phyloP scores from a whole-genome alignment of 805 yeast species.

The Saccharomycopsis amapae region DNA sequence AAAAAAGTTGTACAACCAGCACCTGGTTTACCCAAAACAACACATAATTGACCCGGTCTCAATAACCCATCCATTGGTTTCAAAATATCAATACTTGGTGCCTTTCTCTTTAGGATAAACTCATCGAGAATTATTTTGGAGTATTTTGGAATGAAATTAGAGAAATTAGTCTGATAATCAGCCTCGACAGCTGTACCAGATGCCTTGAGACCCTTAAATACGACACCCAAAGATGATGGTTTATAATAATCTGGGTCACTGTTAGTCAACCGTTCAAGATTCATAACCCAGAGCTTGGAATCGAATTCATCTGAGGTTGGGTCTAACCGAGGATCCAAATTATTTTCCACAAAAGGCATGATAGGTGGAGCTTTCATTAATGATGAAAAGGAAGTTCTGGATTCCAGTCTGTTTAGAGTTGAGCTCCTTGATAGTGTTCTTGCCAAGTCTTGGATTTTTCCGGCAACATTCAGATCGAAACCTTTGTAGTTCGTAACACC shows the following conservation, averaged over 20 bases:
- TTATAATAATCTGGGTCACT: constrained; percentile 55
- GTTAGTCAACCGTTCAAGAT: constrained; percentile 43
- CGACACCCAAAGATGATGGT: constrained; percentile 49
- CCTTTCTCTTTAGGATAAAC: constrained; percentile 22
- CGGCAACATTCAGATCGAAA: constrained; percentile 30
- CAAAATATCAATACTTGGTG: constrained; percentile 36
- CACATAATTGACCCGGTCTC: constrained; percentile 60
- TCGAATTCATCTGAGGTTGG: constrained; percentile 52
- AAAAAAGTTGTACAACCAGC: constrained; percentile 60
- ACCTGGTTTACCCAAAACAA: constrained; percentile 77
- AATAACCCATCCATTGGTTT: constrained; percentile 50
- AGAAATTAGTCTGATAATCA: constrained; percentile 53
- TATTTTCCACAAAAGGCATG: constrained; percentile 26
- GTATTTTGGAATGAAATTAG: constrained; percentile 15
- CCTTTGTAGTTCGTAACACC: constrained; percentile 29
- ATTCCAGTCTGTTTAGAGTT: not conserved
- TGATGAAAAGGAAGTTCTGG: constrained; percentile 2
- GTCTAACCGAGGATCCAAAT: constrained; percentile 40
- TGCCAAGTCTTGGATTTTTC: constrained; percentile 35
- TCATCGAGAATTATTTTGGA: constrained; percentile 29
- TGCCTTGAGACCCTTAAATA: constrained; percentile 53
- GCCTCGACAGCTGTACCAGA: constrained; percentile 53
- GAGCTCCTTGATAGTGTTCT: constrained; percentile 29
- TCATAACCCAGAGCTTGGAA: constrained; percentile 57
- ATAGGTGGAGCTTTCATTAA: not conserved